A percentile compares a stretch with the other conserved stretches of the same genome.
Conservation (phyloP, 768 basidiomycete genomes). For the Strobilomyces dryophilus region DNA sequence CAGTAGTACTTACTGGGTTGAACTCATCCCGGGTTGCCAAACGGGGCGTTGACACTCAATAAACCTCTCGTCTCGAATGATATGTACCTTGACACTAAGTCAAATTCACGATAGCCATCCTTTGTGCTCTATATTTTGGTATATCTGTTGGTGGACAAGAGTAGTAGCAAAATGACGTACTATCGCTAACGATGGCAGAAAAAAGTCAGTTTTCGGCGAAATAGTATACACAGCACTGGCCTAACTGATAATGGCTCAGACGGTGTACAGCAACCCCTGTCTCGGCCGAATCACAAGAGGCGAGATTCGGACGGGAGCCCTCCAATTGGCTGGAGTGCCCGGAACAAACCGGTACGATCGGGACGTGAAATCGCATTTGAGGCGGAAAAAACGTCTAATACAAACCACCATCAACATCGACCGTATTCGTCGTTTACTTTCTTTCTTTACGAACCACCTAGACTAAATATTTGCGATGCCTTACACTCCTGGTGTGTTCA, state of each 20-base stretch:
- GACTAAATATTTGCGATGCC: slow-evolving; percentile 32
- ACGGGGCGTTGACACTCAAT: neutral
- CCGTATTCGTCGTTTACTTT: slow-evolving; percentile 2
- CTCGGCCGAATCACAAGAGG: neutral
- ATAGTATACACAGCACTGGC: too few relatives aligned
- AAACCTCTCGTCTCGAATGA: neutral
- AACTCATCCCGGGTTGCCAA: neutral
- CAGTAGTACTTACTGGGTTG: neutral
- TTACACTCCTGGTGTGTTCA: slow-evolving; percentile 38
- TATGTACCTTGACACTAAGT: neutral
- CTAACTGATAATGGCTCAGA: too few relatives aligned
- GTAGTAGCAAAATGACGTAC: neutral
- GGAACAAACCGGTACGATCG: slow-evolving; percentile 20
- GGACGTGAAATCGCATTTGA: slow-evolving; percentile 19
- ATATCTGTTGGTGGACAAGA: neutral
- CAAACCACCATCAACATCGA: neutral
- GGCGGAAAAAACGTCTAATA: slow-evolving; percentile 5
- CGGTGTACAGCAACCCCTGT: too few relatives aligned
- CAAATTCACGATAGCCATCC: slow-evolving; percentile 1
- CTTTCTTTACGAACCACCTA: neutral
- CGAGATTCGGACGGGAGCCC: neutral
- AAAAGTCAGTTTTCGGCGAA: too few relatives aligned
- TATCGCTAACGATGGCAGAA: neutral
- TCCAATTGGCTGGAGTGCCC: neutral
- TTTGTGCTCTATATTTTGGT: neutral